A percentile compares a stretch with the other conserved stretches of the same genome.
Conservation (phyloP, 768 basidiomycete genomes). For the Rhodotorula toruloides region DNA sequence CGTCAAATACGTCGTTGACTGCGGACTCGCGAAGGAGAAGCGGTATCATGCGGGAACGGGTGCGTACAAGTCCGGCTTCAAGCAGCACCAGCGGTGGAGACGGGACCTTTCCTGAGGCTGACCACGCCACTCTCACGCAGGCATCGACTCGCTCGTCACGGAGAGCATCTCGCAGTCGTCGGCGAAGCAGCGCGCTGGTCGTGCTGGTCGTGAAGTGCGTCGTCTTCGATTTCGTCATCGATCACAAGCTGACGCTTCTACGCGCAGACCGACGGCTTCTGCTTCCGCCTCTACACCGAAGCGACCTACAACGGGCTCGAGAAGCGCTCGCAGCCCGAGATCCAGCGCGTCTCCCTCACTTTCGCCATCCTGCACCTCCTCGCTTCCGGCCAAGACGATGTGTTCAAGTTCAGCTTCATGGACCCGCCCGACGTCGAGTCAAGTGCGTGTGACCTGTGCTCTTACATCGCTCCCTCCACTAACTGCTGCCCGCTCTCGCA, state of each 20-base stretch:
- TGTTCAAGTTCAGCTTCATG: constrained; percentile 65
- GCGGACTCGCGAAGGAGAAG: constrained; percentile 94
- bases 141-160: constrained; percentile 79
- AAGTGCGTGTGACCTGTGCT: too few relatives aligned
- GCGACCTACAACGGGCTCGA: constrained; percentile 64
- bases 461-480: too few relatives aligned
- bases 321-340: constrained; percentile 74
- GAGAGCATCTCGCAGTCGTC: constrained; percentile 81
- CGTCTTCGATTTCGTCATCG: neutral
- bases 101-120: too few relatives aligned
- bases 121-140: constrained; percentile 48
- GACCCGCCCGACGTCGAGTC: constrained; percentile 72
- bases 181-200: constrained; percentile 79
- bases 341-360: constrained; percentile 76
- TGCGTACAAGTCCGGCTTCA: too few relatives aligned
- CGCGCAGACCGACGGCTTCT: constrained; percentile 68
- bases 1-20: constrained; percentile 90
- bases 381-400: constrained; percentile 39
- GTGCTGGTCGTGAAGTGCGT: constrained; percentile 84
- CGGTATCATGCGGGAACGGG: constrained; percentile 54
- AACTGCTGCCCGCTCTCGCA: neutral
- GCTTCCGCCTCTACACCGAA: constrained; percentile 90
- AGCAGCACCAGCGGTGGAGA: too few relatives aligned
- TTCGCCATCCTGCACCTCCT: constrained; percentile 72
- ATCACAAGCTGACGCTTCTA: neutral